These are phyloP conservation scores for Corinectria fuckeliana DNA, from an alignment of 2,329 filamentous ascomycete species.

Conservation along the genomic window DNA sequence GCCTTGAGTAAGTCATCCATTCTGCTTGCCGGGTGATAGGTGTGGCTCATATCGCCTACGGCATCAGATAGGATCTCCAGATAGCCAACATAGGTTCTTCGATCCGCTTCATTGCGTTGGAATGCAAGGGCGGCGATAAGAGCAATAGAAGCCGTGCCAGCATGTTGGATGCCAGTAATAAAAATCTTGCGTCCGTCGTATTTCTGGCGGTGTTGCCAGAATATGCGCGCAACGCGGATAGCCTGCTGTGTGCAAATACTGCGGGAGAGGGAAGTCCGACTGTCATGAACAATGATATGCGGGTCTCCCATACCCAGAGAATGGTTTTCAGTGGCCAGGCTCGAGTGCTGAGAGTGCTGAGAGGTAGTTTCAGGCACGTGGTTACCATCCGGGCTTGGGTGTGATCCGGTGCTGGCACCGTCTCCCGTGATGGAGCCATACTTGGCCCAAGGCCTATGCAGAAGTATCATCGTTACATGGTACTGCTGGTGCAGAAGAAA, in stretches of 20 bases:
- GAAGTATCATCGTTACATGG: conserved; percentile 58
- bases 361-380: conserved; percentile 22
- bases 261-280: conserved; percentile 53
- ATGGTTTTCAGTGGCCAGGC: conserved; percentile 22
- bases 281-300: conserved; percentile 47
- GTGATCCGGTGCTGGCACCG: conserved; percentile 40
- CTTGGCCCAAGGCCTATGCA: conserved; percentile 60
- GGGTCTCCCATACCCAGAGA: conserved; percentile 41
- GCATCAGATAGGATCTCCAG: conserved; percentile 60
- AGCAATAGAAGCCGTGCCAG: conserved; percentile 60
- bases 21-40: conserved; percentile 59
- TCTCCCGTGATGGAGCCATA: conserved; percentile 51
- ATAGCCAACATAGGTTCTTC: conserved; percentile 51
- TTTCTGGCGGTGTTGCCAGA: conserved; percentile 60
- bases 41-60: conserved; percentile 58
- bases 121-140: conserved; percentile 57
- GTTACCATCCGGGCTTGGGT: conserved; percentile 41
- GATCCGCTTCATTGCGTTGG: conserved; percentile 44
- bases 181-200: conserved; percentile 59
- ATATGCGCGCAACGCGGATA: conserved; percentile 58
- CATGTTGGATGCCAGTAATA: conserved; percentile 59
- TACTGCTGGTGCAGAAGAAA: conserved; percentile 64
- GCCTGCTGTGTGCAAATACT: conserved; percentile 62
- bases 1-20: conserved; percentile 60
- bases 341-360: conserved; percentile 30